These are phyloP conservation scores for Trichoderma virens DNA, from an alignment of 495 filamentous ascomycete genomes.

Conservation along the genomic window DNA sequence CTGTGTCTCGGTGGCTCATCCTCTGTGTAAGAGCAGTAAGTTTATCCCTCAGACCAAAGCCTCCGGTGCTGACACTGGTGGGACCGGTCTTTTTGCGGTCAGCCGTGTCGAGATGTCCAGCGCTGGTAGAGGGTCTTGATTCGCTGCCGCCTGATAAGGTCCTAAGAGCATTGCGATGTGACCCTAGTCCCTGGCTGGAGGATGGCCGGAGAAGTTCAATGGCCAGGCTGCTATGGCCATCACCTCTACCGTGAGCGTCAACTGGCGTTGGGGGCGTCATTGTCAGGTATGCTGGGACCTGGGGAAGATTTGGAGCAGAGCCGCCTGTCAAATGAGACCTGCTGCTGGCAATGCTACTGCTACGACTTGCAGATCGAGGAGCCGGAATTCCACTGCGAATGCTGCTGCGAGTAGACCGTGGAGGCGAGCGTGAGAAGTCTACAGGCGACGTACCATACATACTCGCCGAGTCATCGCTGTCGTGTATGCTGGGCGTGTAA, in stretches of 20 bases:
- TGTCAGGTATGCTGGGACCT: constrained; percentile 29
- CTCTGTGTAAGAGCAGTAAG: constrained; percentile 30
- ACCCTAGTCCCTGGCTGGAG: constrained; percentile 24
- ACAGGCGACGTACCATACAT: constrained; percentile 37
- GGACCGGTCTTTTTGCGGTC: constrained; percentile 16
- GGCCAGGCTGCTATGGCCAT: constrained; percentile 12
- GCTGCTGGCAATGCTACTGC: constrained; percentile 39
- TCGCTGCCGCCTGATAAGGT: constrained; percentile 15
- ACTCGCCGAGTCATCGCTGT: constrained; percentile 43
- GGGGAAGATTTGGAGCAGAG: constrained; percentile 12
- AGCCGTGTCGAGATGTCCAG: background rate
- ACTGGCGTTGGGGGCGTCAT: constrained; percentile 34
- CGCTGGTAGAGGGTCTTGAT: constrained; percentile 12
- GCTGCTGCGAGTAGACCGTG: constrained; percentile 30
- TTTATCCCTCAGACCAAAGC: constrained; percentile 32
- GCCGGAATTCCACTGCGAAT: constrained; percentile 28
- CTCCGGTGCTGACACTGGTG: constrained; percentile 17
- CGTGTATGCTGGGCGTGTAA: constrained; percentile 27
- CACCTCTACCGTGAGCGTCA: constrained; percentile 14
- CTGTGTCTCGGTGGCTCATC: constrained; percentile 28
- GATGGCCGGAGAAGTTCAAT: constrained; percentile 19
- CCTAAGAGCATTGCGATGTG: constrained; percentile 22
- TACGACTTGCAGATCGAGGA: constrained; percentile 32
- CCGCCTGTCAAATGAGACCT: constrained; percentile 26
- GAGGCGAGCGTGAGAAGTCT: constrained; percentile 44